Evolutionary conservation across 371 early-diverging fungal species (phyloP), one percentile per base, ranked within the genome.

Genomic region (Fennellomyces sp.): DNA sequence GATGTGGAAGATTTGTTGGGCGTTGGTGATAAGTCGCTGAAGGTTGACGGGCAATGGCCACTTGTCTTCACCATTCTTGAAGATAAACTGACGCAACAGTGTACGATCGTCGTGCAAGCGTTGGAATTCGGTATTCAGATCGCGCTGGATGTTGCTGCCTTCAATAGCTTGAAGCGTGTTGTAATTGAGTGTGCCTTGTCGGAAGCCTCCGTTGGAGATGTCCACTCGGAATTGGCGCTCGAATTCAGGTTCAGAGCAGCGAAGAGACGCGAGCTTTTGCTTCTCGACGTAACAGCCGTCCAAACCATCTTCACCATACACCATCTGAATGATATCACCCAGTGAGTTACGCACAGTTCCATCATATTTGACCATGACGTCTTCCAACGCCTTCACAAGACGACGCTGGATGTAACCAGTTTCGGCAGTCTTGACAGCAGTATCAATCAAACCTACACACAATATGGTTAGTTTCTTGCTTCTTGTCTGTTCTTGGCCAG

Each of bases 331-430:
- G 49, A 99, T 84, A 61, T 93, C 87, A 30, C 98, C 98, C 31
- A 91, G 78, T 5, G 97, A 94, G 75, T 97, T 95, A 52, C 99
- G 89, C 6, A 99, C 97, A 31, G 99, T 97, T 49, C 97, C 97
- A 78, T 99, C 99, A 65, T 97, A 97, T 69, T 94, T 91, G 50
- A 96, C 97, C 91, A 93, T 95, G 15, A 97, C 92, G 85, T 99
- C 99, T 77, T 99, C 99, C 63, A 99, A 74, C 10, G 98, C 97
- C 78, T 99, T 99, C 36, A 99, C 95, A 29, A 99, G 83, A 77
- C 99, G 94, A 71, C 99, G 97, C 76, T 99, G 99, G 63, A 99
- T 99, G 78, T 99, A 99, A 45, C 99, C 99, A 5, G 99, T 99
- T 76, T 99, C 99, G 25, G 99, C 99, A 17, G 99, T 99, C 77